Conservation (phyloP, 2,329 filamentous ascomycete genomes). For the Phaeosphaeria sp. region DNA sequence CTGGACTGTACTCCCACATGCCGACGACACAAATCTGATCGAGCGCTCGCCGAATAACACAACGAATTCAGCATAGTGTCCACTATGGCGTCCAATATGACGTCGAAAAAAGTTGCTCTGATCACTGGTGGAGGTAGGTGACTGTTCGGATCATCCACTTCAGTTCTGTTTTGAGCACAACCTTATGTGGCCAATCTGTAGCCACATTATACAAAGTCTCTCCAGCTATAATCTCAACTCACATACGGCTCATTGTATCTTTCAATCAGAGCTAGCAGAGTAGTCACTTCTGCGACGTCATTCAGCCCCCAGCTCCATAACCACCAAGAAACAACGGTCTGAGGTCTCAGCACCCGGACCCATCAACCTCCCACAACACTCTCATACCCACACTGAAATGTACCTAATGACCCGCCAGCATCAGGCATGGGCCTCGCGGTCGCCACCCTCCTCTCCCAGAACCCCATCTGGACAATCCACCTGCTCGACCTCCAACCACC, state of each 20-base stretch:
- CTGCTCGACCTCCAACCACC: conserved; percentile 48
- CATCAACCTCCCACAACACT: not conserved
- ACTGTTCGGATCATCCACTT: not conserved
- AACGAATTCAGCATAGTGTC: not conserved
- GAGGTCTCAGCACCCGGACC: too few species aligned
- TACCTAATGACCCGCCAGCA: conserved; percentile 27
- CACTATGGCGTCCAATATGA: not conserved
- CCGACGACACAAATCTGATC: not conserved
- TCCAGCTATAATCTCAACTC: too few species aligned
- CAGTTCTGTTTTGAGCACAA: not conserved
- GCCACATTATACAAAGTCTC: not conserved
- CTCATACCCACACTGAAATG: not conserved
- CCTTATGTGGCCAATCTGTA: not conserved
- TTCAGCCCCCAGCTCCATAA: too few species aligned
- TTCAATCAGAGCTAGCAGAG: not conserved
- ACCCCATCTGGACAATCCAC: conserved; percentile 46
- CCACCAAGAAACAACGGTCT: too few species aligned
- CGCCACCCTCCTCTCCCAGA: conserved; percentile 42
- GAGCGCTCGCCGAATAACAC: not conserved
- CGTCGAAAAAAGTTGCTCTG: not conserved
- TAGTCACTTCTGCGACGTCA: not conserved
- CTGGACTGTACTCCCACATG: not conserved
- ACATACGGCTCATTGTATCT: too few species aligned
- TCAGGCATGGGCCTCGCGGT: conserved; percentile 52
- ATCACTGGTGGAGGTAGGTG: not conserved